phyloP scores from a whole-genome alignment of 140 eudicot genomes.

The Oenanthe javanica region DNA sequence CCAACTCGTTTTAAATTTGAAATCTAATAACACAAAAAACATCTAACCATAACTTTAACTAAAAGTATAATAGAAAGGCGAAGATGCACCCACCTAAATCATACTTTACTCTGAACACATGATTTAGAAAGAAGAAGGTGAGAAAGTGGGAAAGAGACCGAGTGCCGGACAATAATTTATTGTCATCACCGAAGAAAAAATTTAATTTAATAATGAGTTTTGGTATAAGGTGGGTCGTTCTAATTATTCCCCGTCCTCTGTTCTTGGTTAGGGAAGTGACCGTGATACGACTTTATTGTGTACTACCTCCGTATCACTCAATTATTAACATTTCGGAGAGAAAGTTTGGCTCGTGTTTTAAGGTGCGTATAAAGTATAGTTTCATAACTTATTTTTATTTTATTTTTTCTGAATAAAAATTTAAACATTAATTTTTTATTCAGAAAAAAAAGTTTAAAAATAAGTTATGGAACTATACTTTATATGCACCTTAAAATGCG shows the following conservation, averaged over 20 bases:
- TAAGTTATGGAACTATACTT: too few relatives aligned
- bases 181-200: constrained; percentile 13
- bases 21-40: neutral
- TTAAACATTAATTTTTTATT: too few relatives aligned
- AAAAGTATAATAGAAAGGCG: neutral
- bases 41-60: constrained; percentile 8
- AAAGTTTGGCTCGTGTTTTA: too few relatives aligned
- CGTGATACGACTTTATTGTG: too few relatives aligned
- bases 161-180: neutral
- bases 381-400: too few relatives aligned
- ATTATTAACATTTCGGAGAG: too few relatives aligned
- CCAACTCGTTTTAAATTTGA: neutral
- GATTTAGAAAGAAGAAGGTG: neutral
- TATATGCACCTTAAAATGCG: too few relatives aligned
- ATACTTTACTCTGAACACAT: constrained; percentile 8
- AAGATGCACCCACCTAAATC: constrained; percentile 7
- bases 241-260: constrained; percentile 1
- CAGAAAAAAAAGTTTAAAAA: too few relatives aligned
- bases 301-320: too few relatives aligned
- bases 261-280: too few relatives aligned
- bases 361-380: too few relatives aligned
- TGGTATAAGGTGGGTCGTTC: constrained; percentile 32
- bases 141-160: constrained; percentile 1
- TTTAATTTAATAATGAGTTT: constrained; percentile 7
- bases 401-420: too few relatives aligned